phyloP scores from a whole-genome alignment of 2,329 filamentous ascomycete genomes.

The Polychaeton citri region DNA sequence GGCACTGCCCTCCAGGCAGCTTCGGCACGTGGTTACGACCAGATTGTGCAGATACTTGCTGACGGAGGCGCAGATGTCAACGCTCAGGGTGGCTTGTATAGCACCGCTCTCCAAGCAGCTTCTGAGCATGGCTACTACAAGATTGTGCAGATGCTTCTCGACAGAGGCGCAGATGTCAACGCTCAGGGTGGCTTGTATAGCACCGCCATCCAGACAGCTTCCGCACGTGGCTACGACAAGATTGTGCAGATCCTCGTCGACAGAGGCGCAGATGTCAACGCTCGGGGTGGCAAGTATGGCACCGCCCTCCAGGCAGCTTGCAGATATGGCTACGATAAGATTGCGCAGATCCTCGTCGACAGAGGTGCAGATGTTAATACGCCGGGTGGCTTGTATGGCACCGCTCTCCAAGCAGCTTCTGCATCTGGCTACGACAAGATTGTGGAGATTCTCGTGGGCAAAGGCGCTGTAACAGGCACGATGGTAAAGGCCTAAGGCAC shows the following conservation, averaged over 20 bases:
- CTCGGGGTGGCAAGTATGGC: constrained; percentile 8
- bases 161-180: constrained; percentile 6
- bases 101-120: constrained; percentile 8
- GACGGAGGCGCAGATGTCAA: constrained; percentile 13
- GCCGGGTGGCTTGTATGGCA: constrained; percentile 5
- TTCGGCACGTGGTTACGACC: constrained; percentile 1
- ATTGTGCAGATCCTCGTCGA: constrained; percentile 14
- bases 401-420: constrained; percentile 12
- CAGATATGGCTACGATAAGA: constrained; percentile 4
- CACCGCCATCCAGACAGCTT: constrained; percentile 1
- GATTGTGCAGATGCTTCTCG: constrained; percentile 7
- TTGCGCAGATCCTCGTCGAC: constrained; percentile 8
- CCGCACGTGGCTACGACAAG: constrained; percentile 2
- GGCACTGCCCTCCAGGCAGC: constrained; percentile 2
- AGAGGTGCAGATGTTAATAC: constrained; percentile 6
- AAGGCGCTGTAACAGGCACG: too few species aligned
- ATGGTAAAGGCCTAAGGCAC: too few species aligned
- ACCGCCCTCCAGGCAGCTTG: constrained; percentile 11
- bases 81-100: constrained; percentile 2
- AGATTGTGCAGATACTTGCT: constrained; percentile 10
- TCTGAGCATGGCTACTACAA: constrained; percentile 7
- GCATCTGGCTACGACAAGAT: constrained; percentile 11
- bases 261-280: constrained; percentile 14
- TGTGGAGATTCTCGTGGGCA: constrained; percentile 13
- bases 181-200: constrained; percentile 2